Percentiles rank a stretch among this genome's conserved stretches.
These are phyloP conservation scores for Chlorella sp. DNA, from an alignment of 139 green algal genomes.

Conservation along the genomic window DNA sequence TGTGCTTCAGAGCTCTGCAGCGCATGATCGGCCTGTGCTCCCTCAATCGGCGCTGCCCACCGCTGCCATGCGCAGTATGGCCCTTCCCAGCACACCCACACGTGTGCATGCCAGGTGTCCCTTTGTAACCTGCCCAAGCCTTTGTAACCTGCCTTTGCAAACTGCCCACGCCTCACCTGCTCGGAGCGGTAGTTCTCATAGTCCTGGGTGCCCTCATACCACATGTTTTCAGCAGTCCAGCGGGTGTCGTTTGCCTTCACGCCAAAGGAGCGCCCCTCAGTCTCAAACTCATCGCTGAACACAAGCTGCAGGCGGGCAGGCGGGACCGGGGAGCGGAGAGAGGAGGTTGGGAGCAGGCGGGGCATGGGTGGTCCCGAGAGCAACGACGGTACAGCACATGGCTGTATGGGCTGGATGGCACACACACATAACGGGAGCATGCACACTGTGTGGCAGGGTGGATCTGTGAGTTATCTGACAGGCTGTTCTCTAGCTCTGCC, in stretches of 20 bases:
- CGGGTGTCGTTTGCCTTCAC: constrained; percentile 34
- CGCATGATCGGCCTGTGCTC: too few relatives aligned
- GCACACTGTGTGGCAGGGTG: too few relatives aligned
- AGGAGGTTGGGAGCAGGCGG: neutral
- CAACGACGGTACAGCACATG: too few relatives aligned
- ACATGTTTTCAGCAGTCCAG: constrained; percentile 49
- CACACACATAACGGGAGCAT: too few relatives aligned
- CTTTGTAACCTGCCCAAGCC: too few relatives aligned
- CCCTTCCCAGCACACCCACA: neutral
- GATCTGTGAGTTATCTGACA: too few relatives aligned
- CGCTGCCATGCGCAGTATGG: neutral
- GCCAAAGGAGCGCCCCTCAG: constrained; percentile 39
- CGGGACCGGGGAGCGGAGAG: neutral
- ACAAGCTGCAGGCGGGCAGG: constrained; percentile 47
- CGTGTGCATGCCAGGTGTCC: neutral
- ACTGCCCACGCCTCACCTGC: constrained; percentile 13
- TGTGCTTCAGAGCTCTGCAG: too few relatives aligned
- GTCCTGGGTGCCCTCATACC: constrained; percentile 33
- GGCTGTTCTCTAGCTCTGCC: too few relatives aligned
- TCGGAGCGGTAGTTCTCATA: constrained; percentile 33
- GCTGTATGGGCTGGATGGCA: neutral
- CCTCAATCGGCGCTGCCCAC: too few relatives aligned
- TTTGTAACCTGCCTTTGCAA: neutral
- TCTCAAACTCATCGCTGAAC: constrained; percentile 65
- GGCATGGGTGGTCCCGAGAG: too few relatives aligned